These are phyloP conservation scores for Lumnitzera racemosa DNA, from an alignment of 345 rosid species.

Conservation along the genomic window DNA sequence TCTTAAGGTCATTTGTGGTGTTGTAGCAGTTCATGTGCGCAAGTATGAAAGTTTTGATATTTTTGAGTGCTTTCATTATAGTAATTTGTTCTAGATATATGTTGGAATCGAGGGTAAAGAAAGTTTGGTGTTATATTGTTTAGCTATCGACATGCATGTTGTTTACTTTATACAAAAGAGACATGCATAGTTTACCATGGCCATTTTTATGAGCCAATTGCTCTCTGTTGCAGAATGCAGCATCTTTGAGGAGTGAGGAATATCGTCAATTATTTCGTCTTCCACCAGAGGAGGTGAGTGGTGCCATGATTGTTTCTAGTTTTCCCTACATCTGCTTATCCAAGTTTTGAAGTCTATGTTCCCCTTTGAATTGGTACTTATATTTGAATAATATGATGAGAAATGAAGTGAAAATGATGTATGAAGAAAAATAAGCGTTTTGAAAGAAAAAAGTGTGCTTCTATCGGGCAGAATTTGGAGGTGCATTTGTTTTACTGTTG, in stretches of 20 bases:
- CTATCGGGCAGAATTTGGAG: too few species aligned
- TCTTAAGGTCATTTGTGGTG: too few species aligned
- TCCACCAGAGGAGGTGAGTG: conserved; percentile 72
- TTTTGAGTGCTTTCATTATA: too few species aligned
- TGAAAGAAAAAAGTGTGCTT: too few species aligned
- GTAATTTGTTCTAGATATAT: too few species aligned
- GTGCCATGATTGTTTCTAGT: not conserved
- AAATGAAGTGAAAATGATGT: too few species aligned
- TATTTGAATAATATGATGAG: not conserved
- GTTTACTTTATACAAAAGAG: not conserved
- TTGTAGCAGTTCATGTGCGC: too few species aligned
- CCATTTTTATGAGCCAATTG: conserved; percentile 3
- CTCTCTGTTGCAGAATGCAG: conserved; percentile 32
- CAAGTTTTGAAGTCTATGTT: not conserved
- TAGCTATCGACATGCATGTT: not conserved
- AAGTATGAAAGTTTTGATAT: too few species aligned
- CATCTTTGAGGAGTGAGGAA: conserved; percentile 64
- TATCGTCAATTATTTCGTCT: conserved; percentile 78
- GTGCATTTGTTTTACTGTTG: too few species aligned
- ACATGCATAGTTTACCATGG: not conserved
- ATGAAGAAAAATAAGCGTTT: too few species aligned
- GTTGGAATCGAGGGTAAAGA: too few species aligned
- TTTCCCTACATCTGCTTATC: not conserved
- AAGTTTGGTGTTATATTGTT: too few species aligned
- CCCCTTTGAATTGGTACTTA: not conserved